Evolutionary conservation across 2,329 filamentous ascomycete genomes (phyloP).

Genomic region (Aureobasidium melanogenum): DNA sequence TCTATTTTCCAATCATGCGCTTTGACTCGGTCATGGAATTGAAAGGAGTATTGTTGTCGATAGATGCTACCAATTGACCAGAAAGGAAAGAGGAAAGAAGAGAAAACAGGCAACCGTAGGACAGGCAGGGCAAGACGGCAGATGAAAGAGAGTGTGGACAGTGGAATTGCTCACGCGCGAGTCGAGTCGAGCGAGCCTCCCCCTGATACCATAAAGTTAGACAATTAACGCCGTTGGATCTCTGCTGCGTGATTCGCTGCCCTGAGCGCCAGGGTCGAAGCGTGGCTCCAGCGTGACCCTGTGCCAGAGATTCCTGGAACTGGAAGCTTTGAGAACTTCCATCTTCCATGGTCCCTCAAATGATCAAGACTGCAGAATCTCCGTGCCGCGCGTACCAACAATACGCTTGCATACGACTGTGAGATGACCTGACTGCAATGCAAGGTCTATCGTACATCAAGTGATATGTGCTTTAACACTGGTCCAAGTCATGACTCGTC

Average conservation of each 20-base stretch:
- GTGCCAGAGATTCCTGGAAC: background rate
- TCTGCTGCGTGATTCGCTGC: background rate
- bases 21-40: background rate
- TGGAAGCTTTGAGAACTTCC: background rate
- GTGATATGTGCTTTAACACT: background rate
- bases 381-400: background rate
- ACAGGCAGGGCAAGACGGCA: background rate
- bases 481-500: background rate
- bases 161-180: constrained; percentile 4
- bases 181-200: constrained; percentile 3
- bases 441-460: background rate
- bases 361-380: background rate
- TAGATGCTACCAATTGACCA: background rate
- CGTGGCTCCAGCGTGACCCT: background rate
- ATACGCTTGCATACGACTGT: background rate
- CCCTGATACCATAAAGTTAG: constrained; percentile 6
- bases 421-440: background rate
- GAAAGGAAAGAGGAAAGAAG: background rate
- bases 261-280: background rate
- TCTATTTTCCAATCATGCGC: constrained; percentile 1
- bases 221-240: constrained; percentile 1
- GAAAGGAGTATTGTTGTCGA: background rate
- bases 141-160: background rate
- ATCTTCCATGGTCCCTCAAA: background rate
- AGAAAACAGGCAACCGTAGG: background rate